Evolutionary conservation across 352 stramenopile species (phyloP), one percentile per base, ranked within the genome.

Genomic region (Elongisporangium prolatum): DNA sequence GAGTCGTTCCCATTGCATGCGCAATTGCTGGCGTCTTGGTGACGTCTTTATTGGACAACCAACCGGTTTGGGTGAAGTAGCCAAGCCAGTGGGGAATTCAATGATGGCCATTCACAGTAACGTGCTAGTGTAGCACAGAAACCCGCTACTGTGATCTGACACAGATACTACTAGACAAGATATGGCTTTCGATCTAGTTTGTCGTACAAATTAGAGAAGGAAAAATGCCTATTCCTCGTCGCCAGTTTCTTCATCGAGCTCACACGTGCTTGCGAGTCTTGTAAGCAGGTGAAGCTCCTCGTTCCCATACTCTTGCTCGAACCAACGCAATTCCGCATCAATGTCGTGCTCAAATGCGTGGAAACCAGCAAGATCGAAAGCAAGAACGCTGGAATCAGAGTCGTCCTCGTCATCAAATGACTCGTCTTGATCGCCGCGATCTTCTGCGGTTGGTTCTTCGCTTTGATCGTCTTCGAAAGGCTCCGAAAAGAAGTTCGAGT

Each of bases 11-110:
- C 10, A 21, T 24, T 52, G 18, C 13, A 56, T 44, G 21, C 22
- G 24, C n/a, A 56, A 34, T 56, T 13, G 50, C 20, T 25, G 28
- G 22, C 11, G 17, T n/a, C n/a, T 73, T 24, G 74, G 80, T 24
- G 70, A 87, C 17, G 16, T 65, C 16, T n/a, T n/a, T n/a, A n/a
- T n/a, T n/a, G n/a, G n/a, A n/a, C n/a, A n/a, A n/a, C n/a, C n/a
- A n/a, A n/a, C n/a, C n/a, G n/a, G n/a, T n/a, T n/a, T n/a, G n/a
- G n/a, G n/a, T n/a, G n/a, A n/a, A n/a, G n/a, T n/a, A n/a, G n/a
- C n/a, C n/a, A n/a, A n/a, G n/a, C n/a, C n/a, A n/a, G n/a, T n/a
- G n/a, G n/a, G n/a, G n/a, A n/a, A n/a, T n/a, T n/a, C n/a, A n/a
- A n/a, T n/a, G n/a, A n/a, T n/a, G n/a, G n/a, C n/a, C n/a, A n/a